Percentiles rank a stretch among this genome's conserved stretches.
phyloP scores from a whole-genome alignment of 371 early-diverging fungal species.

The Fennellomyces sp. region DNA sequence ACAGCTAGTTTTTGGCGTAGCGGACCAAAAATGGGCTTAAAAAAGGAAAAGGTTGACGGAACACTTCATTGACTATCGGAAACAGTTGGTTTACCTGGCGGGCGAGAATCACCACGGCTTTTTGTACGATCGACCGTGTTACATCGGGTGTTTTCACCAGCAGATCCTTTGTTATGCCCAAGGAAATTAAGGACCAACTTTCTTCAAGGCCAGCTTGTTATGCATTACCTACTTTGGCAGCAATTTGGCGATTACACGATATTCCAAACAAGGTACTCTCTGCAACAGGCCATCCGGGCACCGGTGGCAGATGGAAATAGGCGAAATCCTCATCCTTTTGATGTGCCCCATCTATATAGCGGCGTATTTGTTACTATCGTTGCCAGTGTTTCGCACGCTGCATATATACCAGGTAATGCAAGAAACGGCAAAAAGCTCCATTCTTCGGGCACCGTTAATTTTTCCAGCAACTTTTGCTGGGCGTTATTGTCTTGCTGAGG shows the following conservation, averaged over 20 bases:
- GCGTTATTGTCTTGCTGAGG: conserved; percentile 36
- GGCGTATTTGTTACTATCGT: background rate
- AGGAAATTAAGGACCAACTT: too few relatives aligned
- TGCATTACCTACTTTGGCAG: conserved; percentile 47
- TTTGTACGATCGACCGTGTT: conserved; percentile 82
- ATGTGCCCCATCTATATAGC: conserved; percentile 77
- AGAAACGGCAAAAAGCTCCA: conserved; percentile 79
- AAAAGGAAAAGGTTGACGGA: too few relatives aligned
- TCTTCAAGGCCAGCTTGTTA: too few relatives aligned
- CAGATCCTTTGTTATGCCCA: too few relatives aligned
- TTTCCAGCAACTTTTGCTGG: conserved; percentile 38
- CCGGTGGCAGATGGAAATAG: conserved; percentile 85
- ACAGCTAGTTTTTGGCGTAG: conserved; percentile 74
- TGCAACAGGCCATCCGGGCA: conserved; percentile 64
- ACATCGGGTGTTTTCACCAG: conserved; percentile 74
- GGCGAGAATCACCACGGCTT: conserved; percentile 80
- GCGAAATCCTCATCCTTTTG: conserved; percentile 84
- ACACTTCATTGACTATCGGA: too few relatives aligned
- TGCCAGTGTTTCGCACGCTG: background rate
- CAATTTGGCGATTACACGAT: conserved; percentile 85
- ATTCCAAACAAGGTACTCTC: conserved; percentile 79
- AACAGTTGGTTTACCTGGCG: conserved; percentile 67
- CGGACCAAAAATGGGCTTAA: conserved; percentile 77
- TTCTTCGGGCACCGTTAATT: conserved; percentile 74
- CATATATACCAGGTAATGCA: conserved; percentile 63